Percentiles rank a stretch among this genome's conserved stretches.
Evolutionary conservation across 2,329 filamentous ascomycete genomes (phyloP).

Genomic region (Alternaria arbusti): DNA sequence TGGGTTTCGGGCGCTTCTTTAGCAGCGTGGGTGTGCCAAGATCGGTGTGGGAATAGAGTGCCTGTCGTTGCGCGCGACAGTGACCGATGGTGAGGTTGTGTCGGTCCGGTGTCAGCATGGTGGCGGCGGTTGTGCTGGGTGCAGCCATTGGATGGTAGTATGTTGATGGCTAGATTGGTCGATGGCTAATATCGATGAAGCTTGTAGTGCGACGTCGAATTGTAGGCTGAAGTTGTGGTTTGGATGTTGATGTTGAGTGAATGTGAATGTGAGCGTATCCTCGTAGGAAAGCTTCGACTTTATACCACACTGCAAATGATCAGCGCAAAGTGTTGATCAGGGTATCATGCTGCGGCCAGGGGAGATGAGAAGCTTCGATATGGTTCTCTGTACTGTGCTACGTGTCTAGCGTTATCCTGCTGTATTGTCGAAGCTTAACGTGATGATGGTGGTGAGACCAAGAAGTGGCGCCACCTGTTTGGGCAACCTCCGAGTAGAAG

Average conservation of each 20-base stretch:
- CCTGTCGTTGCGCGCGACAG: conserved; percentile 14
- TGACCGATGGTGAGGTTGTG: conserved; percentile 14
- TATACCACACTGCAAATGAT: background rate
- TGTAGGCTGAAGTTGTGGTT: background rate
- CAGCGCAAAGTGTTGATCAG: background rate
- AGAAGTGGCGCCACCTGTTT: conserved; percentile 4
- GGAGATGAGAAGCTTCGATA: background rate
- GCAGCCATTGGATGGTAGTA: background rate
- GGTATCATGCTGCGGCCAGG: background rate
- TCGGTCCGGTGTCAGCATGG: conserved; percentile 1
- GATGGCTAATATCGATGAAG: background rate
- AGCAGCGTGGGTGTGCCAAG: background rate
- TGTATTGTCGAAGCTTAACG: background rate
- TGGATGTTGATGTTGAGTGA: background rate
- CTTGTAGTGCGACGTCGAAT: background rate
- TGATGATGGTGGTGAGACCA: conserved; percentile 9
- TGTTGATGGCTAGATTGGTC: background rate
- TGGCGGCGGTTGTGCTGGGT: background rate
- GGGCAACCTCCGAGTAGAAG: background rate
- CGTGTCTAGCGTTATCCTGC: background rate
- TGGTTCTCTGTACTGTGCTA: background rate
- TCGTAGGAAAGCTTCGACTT: background rate
- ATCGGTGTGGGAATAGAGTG: conserved; percentile 6
- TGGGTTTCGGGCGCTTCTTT: background rate
- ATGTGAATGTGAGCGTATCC: background rate